These are phyloP conservation scores for Rhizomucor miehei DNA, from an alignment of 371 early-diverging fungal species.

Conservation along the genomic window DNA sequence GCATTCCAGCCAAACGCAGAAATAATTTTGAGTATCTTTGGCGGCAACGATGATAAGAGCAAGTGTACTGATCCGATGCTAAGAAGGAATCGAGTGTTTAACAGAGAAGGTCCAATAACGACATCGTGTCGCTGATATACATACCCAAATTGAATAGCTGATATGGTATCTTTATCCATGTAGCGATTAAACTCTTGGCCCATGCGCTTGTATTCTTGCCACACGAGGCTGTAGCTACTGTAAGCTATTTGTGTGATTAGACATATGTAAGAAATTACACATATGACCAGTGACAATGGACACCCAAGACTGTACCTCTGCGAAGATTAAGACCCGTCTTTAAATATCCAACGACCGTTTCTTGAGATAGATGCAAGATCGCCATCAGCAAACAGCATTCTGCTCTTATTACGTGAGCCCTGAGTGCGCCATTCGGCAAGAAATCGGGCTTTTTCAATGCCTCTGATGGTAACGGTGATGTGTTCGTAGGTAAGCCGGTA, in stretches of 20 bases:
- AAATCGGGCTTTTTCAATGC: constrained; percentile 24
- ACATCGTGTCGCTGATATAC: background rate
- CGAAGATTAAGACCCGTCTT: constrained; percentile 60
- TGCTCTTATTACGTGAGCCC: constrained; percentile 59
- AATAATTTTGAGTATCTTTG: constrained; percentile 53
- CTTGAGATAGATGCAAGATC: constrained; percentile 57
- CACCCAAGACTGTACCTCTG: constrained; percentile 44
- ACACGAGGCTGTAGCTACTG: constrained; percentile 43
- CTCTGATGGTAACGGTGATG: constrained; percentile 22
- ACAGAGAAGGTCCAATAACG: background rate
- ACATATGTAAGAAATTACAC: background rate
- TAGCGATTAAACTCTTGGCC: constrained; percentile 42
- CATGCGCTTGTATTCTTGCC: constrained; percentile 53
- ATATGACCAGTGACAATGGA: background rate
- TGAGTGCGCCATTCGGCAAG: constrained; percentile 52
- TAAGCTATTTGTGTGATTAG: constrained; percentile 22
- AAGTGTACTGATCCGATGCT: constrained; percentile 58
- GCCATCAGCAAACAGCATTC: constrained; percentile 56
- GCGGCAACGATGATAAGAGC: constrained; percentile 56
- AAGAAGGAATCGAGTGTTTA: background rate
- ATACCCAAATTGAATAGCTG: constrained; percentile 47
- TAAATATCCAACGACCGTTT: constrained; percentile 52
- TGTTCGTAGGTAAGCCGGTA: constrained; percentile 34
- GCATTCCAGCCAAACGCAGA: constrained; percentile 54
- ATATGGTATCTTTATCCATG: constrained; percentile 48